Evolutionary conservation across 1,139 yeast genomes (phyloP).

Genomic region (Meyerozyma athensensis): DNA sequence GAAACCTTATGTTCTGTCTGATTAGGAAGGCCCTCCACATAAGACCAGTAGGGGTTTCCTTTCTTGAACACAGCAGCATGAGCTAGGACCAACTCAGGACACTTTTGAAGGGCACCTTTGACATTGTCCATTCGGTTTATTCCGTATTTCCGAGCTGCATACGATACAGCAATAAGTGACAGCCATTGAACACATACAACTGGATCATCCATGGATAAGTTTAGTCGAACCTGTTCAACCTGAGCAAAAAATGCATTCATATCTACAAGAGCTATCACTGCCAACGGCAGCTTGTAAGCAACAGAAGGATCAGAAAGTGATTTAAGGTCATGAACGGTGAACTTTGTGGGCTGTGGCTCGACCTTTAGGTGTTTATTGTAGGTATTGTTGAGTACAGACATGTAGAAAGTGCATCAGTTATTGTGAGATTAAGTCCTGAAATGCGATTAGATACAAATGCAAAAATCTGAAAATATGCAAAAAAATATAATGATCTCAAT

Average conservation of each 20-base stretch:
- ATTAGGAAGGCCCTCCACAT: constrained; percentile 39
- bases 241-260: constrained; percentile 95
- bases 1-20: constrained; percentile 71
- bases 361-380: neutral
- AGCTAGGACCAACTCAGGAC: constrained; percentile 70
- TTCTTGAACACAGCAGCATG: constrained; percentile 93
- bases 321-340: constrained; percentile 42
- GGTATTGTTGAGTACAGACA: neutral
- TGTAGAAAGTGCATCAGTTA: too few relatives aligned
- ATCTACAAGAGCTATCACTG: constrained; percentile 82
- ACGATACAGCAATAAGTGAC: constrained; percentile 81
- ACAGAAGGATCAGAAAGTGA: constrained; percentile 40
- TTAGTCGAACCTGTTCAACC: constrained; percentile 76
- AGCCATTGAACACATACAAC: constrained; percentile 95
- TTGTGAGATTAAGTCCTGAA: too few relatives aligned
- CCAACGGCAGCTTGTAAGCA: constrained; percentile 62
- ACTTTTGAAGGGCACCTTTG: constrained; percentile 62
- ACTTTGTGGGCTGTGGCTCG: constrained; percentile 14
- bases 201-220: constrained; percentile 63
- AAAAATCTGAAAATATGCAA: too few relatives aligned
- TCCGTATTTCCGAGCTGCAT: constrained; percentile 83
- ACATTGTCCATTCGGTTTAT: constrained; percentile 73
- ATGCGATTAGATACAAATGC: too few relatives aligned
- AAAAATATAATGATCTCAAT: too few relatives aligned
- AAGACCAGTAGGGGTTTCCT: constrained; percentile 83